Conservation (phyloP, 129 eudicot genomes). For the Heracleum sosnowskyi region DNA sequence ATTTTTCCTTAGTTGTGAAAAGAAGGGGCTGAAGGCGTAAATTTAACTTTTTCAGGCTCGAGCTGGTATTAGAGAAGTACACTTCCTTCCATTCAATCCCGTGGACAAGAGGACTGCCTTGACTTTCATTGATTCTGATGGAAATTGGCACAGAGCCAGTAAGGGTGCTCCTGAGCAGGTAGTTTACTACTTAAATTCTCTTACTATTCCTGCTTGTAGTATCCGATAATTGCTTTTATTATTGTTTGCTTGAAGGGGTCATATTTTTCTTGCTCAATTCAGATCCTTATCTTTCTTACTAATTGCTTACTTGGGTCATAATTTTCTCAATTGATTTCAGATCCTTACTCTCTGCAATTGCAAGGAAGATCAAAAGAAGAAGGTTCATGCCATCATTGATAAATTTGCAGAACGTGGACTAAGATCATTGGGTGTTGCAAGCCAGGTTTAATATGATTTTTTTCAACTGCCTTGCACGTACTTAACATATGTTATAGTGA, state of each 20-base stretch:
- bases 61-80: conserved; percentile 73
- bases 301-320: not conserved
- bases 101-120: conserved; percentile 91
- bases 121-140: conserved; percentile 63
- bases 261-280: not conserved
- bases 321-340: conserved; percentile 23
- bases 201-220: not conserved
- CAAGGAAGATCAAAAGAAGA: conserved; percentile 64
- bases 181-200: not conserved
- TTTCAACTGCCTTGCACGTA: not conserved
- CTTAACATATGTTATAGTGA: not conserved
- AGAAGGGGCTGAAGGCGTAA: not conserved
- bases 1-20: not conserved
- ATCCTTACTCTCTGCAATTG: conserved; percentile 68
- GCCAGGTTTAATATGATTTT: conserved; percentile 44
- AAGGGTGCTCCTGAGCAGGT: conserved; percentile 97
- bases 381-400: conserved; percentile 76
- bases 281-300: not conserved
- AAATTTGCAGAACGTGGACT: conserved; percentile 85
- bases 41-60: conserved; percentile 44
- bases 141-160: conserved; percentile 82
- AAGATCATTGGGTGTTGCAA: conserved; percentile 82
- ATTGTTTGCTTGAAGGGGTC: not conserved
- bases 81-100: conserved; percentile 81
- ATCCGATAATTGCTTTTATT: not conserved